These are phyloP conservation scores for Trichoderma endophyticum DNA, from an alignment of 2,329 filamentous ascomycete genomes.

Conservation along the genomic window DNA sequence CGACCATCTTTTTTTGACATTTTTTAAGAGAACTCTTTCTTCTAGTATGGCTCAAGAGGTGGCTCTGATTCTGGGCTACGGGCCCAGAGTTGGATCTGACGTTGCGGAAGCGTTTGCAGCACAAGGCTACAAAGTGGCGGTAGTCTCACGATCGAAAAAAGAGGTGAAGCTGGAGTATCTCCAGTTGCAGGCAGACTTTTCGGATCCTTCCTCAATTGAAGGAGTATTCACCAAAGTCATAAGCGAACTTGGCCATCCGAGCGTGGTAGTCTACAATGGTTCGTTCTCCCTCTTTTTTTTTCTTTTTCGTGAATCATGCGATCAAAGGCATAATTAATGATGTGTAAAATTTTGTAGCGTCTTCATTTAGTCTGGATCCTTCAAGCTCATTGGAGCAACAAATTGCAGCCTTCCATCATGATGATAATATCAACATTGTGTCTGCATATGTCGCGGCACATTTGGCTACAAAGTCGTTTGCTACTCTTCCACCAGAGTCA, in stretches of 20 bases:
- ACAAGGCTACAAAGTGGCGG: not conserved
- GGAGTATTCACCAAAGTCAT: not conserved
- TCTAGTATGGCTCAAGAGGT: not conserved
- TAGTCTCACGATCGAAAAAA: not conserved
- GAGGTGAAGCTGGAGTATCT: not conserved
- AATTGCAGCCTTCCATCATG: not conserved
- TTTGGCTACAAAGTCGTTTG: not conserved
- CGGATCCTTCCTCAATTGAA: not conserved
- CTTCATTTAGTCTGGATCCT: not conserved
- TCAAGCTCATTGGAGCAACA: not conserved
- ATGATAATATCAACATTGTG: not conserved
- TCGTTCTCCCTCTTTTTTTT: not conserved
- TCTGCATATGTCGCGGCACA: not conserved
- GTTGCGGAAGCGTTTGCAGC: not conserved
- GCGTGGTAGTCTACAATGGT: conserved; percentile 1
- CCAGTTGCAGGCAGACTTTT: not conserved
- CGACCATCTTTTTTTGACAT: not conserved
- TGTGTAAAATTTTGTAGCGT: not conserved
- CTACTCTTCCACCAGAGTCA: not conserved
- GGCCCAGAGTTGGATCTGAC: not conserved
- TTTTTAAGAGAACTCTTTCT: too few relatives aligned
- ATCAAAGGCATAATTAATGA: not conserved
- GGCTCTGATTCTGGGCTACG: not conserved
- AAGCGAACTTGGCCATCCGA: not conserved
- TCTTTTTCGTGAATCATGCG: not conserved